Base-by-base conservation (phyloP, 176 grass and related monocot species). In the Elaeis guineensis region DNA sequence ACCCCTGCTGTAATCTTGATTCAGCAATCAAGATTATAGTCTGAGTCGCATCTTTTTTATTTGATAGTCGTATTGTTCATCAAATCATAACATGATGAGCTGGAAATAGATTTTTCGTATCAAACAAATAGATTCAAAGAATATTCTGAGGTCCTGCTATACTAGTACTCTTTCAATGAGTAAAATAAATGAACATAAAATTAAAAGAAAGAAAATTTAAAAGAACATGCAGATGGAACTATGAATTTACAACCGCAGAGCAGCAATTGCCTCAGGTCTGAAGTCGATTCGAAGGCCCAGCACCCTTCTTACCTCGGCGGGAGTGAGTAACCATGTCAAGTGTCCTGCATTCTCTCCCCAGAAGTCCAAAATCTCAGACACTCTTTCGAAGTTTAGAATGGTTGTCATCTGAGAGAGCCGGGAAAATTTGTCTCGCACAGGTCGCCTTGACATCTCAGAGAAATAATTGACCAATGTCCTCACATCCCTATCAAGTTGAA, bases 321-420 rank as follows among this genome's bases (percentile, higher is more conserved):
- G 92, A 51, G 92, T 97, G 53, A 97, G 80, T 59, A 97, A 21
- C 92, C 92, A 97, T 39, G 92, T 91, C 60, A 97, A 61, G 71
- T 97, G 87, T 7, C 92, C 92, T 6, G 92, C 81, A 80, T 97
- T 97, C 71, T 91, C 92, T 16, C 92, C 87, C 92, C 84, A 91
- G 78, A 97, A 91, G 70, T 97, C 92, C 79, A 97, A 65, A 55
- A 97, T 97, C 76, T 97, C 92, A 2, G 87, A 91, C 21, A 91
- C 87, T 28, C 78, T 80, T 59, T 97, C 87, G 3, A 97, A 97
- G 58, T 97, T 97, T 32, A 97, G 62, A 72, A 97, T 91, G 3
- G 92, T 97, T 0, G 92, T 86, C 30, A 97, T 90, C 65, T 97
- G 87, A 17, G 92, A 97, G 70, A 97, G 78, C 59, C 84, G 77